A percentile compares a stretch with the other conserved stretches of the same genome.
phyloP scores from a whole-genome alignment of 257 asterid species.

The Capsicum pubescens region DNA sequence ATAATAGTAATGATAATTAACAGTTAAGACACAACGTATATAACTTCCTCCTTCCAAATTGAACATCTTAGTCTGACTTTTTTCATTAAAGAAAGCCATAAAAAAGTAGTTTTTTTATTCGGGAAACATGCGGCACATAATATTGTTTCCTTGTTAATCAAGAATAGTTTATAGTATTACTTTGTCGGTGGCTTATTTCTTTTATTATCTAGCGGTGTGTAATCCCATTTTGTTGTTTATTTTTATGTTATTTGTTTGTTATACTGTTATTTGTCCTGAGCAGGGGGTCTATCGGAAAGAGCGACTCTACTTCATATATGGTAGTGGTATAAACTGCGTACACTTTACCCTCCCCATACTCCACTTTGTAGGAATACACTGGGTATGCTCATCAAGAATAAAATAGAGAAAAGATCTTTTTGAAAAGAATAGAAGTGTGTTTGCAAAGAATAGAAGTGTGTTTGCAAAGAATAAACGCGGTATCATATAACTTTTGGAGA shows the following conservation, averaged over 20 bases:
- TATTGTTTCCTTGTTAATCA: background rate
- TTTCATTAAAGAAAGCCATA: background rate
- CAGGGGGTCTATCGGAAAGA: too few relatives aligned
- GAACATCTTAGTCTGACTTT: constrained; percentile 9
- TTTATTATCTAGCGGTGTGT: too few relatives aligned
- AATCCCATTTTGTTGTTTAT: too few relatives aligned
- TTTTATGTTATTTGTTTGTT: too few relatives aligned
- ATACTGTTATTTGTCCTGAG: too few relatives aligned
- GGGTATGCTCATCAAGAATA: background rate
- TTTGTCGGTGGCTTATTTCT: too few relatives aligned
- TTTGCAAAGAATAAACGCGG: background rate
- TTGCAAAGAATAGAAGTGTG: background rate
- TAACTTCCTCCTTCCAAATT: background rate
- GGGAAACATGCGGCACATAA: constrained; percentile 14
- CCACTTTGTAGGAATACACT: too few relatives aligned
- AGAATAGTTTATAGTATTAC: background rate
- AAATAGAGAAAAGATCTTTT: background rate
- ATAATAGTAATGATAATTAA: background rate
- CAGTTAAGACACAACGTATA: background rate
- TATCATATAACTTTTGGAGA: background rate
- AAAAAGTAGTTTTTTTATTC: background rate
- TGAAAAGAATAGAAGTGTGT: background rate
- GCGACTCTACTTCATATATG: too few relatives aligned
- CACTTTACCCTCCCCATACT: too few relatives aligned
- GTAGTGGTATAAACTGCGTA: too few relatives aligned